These are phyloP conservation scores for Fusarium bulbicola DNA, from an alignment of 2,329 filamentous ascomycete genomes.

Conservation along the genomic window DNA sequence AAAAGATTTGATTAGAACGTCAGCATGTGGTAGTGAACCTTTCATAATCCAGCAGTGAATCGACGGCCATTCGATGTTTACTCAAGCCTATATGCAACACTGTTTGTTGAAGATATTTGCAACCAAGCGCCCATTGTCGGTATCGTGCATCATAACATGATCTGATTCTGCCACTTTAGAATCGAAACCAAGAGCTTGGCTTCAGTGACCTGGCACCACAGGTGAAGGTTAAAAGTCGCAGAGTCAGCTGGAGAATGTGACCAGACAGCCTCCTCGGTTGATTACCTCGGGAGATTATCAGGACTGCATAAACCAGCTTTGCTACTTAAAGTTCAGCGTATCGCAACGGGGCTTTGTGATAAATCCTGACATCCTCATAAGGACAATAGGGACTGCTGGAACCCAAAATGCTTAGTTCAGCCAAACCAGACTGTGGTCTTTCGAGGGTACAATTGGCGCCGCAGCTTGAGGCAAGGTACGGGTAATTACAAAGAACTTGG, in stretches of 20 bases:
- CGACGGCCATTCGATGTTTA: neutral
- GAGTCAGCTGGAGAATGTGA: neutral
- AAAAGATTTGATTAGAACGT: neutral
- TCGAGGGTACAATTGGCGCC: neutral
- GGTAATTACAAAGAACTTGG: neutral
- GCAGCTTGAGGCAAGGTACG: conserved; percentile 1
- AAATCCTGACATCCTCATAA: neutral
- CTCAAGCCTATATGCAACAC: neutral
- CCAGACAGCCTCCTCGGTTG: neutral
- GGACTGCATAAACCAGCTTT: neutral
- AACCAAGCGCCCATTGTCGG: neutral
- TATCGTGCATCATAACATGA: neutral
- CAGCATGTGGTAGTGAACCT: neutral
- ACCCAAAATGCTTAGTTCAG: neutral
- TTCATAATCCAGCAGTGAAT: neutral
- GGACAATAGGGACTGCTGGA: neutral
- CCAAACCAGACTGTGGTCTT: neutral
- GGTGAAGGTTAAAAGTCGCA: neutral
- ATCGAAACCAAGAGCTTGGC: neutral
- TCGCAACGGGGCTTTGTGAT: neutral
- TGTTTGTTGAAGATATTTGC: neutral
- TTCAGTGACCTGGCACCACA: neutral
- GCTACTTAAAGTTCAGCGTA: neutral
- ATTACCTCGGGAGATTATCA: neutral
- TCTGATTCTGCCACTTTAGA: neutral